These are phyloP conservation scores for Cutaneotrichosporon spelunceum DNA, from an alignment of 1,284 basidiomycete species.

Conservation along the genomic window DNA sequence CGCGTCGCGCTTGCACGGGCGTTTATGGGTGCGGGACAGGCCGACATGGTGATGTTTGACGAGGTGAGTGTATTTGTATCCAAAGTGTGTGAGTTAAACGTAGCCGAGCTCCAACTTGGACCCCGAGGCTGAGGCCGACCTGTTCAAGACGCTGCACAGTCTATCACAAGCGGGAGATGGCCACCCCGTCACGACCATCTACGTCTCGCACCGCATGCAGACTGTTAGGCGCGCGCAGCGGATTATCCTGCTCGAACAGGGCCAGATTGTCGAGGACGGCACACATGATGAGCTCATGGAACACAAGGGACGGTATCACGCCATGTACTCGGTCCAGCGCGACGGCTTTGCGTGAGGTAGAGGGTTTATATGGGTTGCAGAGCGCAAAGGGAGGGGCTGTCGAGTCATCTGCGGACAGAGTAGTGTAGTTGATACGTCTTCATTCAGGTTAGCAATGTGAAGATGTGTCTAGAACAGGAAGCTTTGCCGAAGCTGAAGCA, in stretches of 20 bases:
- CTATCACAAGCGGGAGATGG: constrained; percentile 19
- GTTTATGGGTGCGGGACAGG: constrained; percentile 73
- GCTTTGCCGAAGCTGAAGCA: neutral
- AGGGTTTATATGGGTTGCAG: neutral
- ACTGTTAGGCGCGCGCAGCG: constrained; percentile 29
- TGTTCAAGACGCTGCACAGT: constrained; percentile 56
- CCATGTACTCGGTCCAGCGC: constrained; percentile 36
- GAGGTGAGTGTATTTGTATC: constrained; percentile 52
- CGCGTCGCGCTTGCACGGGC: constrained; percentile 74
- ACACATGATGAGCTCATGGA: constrained; percentile 68
- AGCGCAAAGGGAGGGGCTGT: neutral
- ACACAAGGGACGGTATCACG: constrained; percentile 38
- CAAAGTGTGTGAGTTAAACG: constrained; percentile 54
- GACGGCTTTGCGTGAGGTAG: constrained; percentile 19
- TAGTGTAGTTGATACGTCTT: neutral
- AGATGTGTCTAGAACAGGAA: neutral
- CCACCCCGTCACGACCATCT: constrained; percentile 64
- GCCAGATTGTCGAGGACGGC: constrained; percentile 76
- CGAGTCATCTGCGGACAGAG: neutral
- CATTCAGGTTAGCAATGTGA: neutral
- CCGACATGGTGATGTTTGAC: constrained; percentile 74
- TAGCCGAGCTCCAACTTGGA: constrained; percentile 49
- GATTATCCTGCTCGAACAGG: constrained; percentile 78
- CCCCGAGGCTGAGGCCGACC: constrained; percentile 70
- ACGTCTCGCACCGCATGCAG: constrained; percentile 71